Evolutionary conservation across 129 eudicot genomes (phyloP), one percentile per base, ranked within the genome.

Genomic region (Escallonia rubra): DNA sequence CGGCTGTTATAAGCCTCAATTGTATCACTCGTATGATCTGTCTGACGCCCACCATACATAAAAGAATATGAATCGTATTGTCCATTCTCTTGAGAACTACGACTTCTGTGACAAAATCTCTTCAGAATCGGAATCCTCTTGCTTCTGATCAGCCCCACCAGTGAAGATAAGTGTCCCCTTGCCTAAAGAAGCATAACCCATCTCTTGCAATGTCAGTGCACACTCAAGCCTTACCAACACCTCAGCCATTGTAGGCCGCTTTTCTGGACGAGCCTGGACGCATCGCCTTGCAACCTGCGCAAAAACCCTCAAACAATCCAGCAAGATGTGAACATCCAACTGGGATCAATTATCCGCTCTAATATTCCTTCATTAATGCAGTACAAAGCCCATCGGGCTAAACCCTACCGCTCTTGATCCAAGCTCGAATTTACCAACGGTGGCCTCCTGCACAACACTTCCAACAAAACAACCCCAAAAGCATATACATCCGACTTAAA

Each of bases 221-320:
- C 40, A 16, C 16, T 46, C 56, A 12, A 63, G 67, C 46, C 41
- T 6, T 10, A 63, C 44, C 61, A 69, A 46, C 12, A 75, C 70
- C 41, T 75, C 70, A 13, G 10, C 46, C 80, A 75, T 75, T 4
- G 80, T 23, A n/a, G 80, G 80, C 43, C 80, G 66, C n/a, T 16
- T 5, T 56, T 46, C 69, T 2, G 74, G 70, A 7, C 23, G 13
- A 14, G 9, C 0, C 8, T 63, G 67, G 10, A 63, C 14, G 23
- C 67, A 63, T 23, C 15, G 44, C 6, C 41, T 2, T 7, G 68
- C 65, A 42, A 75, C 8, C 34, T 63, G 38, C 5, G 23, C 16
- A 45, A 59, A 60, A 10, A 16, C 38, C 41, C 13, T 16, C 4
- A 41, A 3, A 3, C 65, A 68, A 41, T 47, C 44, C 8, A 34